Percentiles rank a stretch among this genome's conserved stretches.
Conservation (phyloP, 345 rosid species). For the Mallotus nudiflorus region DNA sequence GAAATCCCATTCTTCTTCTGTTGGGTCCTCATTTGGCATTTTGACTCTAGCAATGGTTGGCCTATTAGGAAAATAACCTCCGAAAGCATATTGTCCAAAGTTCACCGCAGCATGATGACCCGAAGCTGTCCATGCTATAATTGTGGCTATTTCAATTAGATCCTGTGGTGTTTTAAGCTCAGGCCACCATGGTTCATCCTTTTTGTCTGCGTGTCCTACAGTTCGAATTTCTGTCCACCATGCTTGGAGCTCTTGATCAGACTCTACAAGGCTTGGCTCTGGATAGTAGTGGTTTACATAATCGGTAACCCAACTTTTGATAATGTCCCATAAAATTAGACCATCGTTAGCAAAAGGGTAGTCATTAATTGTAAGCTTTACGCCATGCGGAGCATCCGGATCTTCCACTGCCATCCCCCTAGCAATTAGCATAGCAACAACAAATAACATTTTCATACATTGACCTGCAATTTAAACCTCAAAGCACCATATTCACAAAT, state of each 20-base stretch:
- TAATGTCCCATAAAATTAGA: conserved; percentile 43
- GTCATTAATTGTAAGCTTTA: conserved; percentile 52
- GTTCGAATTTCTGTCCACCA: conserved; percentile 59
- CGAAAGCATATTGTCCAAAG: conserved; percentile 53
- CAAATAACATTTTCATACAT: not conserved
- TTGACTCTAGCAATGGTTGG: conserved; percentile 45
- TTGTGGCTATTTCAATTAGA: conserved; percentile 39
- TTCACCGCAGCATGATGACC: conserved; percentile 57
- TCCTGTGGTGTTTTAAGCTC: conserved; percentile 28
- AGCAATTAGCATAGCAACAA: too few species aligned
- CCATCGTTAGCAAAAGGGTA: conserved; percentile 68
- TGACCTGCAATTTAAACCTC: not conserved
- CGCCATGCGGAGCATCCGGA: conserved; percentile 46
- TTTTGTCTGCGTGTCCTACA: conserved; percentile 53
- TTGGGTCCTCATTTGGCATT: conserved; percentile 48
- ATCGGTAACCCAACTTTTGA: conserved; percentile 45
- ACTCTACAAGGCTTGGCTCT: conserved; percentile 22
- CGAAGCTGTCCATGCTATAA: conserved; percentile 46
- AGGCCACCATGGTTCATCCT: conserved; percentile 59
- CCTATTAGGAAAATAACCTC: conserved; percentile 49
- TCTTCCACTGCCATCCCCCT: conserved; percentile 65
- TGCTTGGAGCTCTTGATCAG: conserved; percentile 53
- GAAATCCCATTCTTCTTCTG: conserved; percentile 31
- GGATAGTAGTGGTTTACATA: conserved; percentile 54
- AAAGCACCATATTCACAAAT: not conserved